Conservation (phyloP, 495 filamentous ascomycete species). For the Aspergillus bridgeri region DNA sequence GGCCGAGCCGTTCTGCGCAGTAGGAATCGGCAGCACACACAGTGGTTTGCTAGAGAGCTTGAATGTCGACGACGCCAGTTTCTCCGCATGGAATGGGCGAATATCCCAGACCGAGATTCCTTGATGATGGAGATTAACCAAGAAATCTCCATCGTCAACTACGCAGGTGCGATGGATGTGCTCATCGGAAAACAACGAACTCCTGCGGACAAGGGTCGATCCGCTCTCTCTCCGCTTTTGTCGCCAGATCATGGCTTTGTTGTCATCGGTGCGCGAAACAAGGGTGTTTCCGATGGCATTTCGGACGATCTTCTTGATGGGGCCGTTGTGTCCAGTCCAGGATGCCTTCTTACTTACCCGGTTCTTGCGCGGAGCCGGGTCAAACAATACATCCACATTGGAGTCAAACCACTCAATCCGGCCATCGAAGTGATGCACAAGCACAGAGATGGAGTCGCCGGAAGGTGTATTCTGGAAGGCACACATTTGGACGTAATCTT, state of each 20-base stretch:
- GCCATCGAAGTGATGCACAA: constrained; percentile 86
- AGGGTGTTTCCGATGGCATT: constrained; percentile 76
- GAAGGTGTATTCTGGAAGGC: constrained; percentile 62
- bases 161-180: constrained; percentile 84
- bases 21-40: constrained; percentile 75
- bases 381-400: constrained; percentile 76
- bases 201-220: constrained; percentile 62
- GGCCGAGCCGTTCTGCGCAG: constrained; percentile 48
- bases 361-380: constrained; percentile 63
- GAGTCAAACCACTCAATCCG: constrained; percentile 76
- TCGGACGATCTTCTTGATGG: constrained; percentile 80
- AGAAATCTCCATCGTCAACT: constrained; percentile 67
- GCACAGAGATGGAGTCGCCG: constrained; percentile 63
- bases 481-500: constrained; percentile 67
- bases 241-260: constrained; percentile 81
- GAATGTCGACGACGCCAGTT: constrained; percentile 59
- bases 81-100: constrained; percentile 49
- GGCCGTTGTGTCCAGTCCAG: constrained; percentile 81
- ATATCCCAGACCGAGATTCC: constrained; percentile 80
- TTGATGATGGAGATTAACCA: constrained; percentile 77
- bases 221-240: constrained; percentile 49
- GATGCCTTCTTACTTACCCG: constrained; percentile 57
- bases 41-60: constrained; percentile 67
- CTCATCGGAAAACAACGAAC: constrained; percentile 62
- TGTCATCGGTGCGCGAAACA: constrained; percentile 73